A percentile compares a stretch with the other conserved stretches of the same genome.
These are phyloP conservation scores for Salix arbutifolia DNA, from an alignment of 345 rosid genomes.

Conservation along the genomic window DNA sequence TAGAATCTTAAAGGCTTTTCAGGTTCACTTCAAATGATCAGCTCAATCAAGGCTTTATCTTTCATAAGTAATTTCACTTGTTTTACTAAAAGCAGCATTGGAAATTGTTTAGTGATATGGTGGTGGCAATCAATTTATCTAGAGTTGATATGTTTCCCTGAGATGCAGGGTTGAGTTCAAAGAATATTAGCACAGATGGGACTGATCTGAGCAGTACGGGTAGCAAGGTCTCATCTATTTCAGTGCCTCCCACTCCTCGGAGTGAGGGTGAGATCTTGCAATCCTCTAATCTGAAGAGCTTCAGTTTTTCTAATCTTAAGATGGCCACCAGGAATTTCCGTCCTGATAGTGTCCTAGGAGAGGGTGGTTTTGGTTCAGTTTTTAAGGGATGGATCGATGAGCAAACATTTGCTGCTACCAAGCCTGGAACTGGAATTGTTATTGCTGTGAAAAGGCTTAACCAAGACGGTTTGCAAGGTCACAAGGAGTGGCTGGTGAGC, in stretches of 20 bases:
- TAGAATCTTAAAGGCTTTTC: not conserved
- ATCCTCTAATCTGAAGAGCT: constrained; percentile 62
- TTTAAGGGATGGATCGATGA: constrained; percentile 97
- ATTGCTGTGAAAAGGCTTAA: constrained; percentile 91
- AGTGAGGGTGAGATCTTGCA: constrained; percentile 89
- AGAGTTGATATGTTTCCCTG: not conserved
- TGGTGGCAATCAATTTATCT: constrained; percentile 1
- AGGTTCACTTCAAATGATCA: not conserved
- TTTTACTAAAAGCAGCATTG: not conserved
- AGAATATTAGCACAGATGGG: constrained; percentile 39
- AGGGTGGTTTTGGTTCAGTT: constrained; percentile 96
- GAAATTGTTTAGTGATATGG: not conserved
- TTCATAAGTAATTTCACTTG: not conserved
- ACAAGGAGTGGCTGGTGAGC: constrained; percentile 96
- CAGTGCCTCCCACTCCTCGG: constrained; percentile 64
- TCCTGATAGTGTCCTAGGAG: constrained; percentile 88
- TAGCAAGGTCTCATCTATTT: constrained; percentile 53
- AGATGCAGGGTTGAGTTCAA: constrained; percentile 46
- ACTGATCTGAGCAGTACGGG: constrained; percentile 43
- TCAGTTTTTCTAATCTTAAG: constrained; percentile 64
- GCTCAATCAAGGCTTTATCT: not conserved
- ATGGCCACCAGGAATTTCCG: constrained; percentile 83
- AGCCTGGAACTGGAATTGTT: constrained; percentile 79
- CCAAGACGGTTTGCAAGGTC: constrained; percentile 88
- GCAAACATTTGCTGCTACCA: constrained; percentile 53